Conservation (phyloP, 108 stramenopile genomes). For the Pseudonitzschia pungens region DNA sequence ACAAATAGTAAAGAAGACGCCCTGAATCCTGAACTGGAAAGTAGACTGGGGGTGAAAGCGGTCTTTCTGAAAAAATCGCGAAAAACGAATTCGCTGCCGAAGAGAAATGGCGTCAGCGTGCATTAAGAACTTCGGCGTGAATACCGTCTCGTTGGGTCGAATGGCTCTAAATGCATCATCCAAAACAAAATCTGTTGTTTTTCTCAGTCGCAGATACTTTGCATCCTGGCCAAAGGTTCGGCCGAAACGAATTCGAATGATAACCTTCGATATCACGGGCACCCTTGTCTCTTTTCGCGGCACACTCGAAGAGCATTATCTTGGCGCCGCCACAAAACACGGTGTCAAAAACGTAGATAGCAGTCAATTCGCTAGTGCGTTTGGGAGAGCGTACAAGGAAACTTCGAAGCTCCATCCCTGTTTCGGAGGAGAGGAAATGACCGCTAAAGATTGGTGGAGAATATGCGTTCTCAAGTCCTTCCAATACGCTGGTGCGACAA, state of each 20-base stretch:
- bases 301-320: constrained; percentile 61
- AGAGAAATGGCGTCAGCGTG: too few relatives aligned
- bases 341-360: constrained; percentile 43
- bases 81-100: too few relatives aligned
- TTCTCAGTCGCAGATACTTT: constrained; percentile 6
- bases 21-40: too few relatives aligned
- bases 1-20: too few relatives aligned
- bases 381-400: constrained; percentile 44
- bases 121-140: too few relatives aligned
- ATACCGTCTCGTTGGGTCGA: too few relatives aligned
- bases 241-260: constrained; percentile 57
- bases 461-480: constrained; percentile 28
- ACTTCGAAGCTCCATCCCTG: constrained; percentile 54
- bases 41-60: too few relatives aligned
- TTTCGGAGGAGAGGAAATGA: constrained; percentile 55
- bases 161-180: too few relatives aligned
- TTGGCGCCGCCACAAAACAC: constrained; percentile 57
- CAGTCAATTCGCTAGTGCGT: constrained; percentile 31
- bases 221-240: constrained; percentile 52
- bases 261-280: constrained; percentile 72
- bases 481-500: constrained; percentile 30
- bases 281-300: constrained; percentile 71
- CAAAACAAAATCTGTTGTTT: too few relatives aligned
- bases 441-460: constrained; percentile 66
- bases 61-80: too few relatives aligned